Evolutionary conservation across 805 yeast genomes (phyloP).

Genomic region (Wickerhamomyces ciferrii): DNA sequence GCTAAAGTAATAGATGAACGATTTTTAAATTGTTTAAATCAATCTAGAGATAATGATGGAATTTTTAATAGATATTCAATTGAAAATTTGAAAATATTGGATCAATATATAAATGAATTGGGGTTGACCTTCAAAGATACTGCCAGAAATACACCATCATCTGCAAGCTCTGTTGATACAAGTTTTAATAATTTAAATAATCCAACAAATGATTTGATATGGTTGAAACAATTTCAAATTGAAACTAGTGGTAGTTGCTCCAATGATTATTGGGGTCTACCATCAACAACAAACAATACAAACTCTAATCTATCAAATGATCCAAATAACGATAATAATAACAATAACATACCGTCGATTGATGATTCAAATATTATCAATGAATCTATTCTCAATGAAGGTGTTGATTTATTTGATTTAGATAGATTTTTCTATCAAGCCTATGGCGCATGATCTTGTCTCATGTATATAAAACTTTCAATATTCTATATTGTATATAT

Average conservation of each 20-base stretch:
- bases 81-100: constrained; percentile 9
- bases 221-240: neutral
- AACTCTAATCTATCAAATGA: too few species aligned
- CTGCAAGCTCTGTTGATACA: neutral
- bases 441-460: neutral
- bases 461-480: too few species aligned
- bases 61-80: constrained; percentile 8
- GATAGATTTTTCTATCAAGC: neutral
- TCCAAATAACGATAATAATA: neutral
- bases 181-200: neutral
- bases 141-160: neutral
- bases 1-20: constrained; percentile 1
- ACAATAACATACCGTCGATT: neutral
- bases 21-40: constrained; percentile 8
- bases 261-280: too few species aligned
- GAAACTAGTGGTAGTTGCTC: too few species aligned
- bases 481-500: too few species aligned
- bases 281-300: too few species aligned
- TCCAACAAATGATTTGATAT: neutral
- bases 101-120: constrained; percentile 3
- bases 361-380: neutral
- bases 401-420: neutral
- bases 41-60: constrained; percentile 11
- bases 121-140: neutral
- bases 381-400: neutral